Base-by-base conservation (phyloP, 306 rosid species). In the Cicer yamashitae region DNA sequence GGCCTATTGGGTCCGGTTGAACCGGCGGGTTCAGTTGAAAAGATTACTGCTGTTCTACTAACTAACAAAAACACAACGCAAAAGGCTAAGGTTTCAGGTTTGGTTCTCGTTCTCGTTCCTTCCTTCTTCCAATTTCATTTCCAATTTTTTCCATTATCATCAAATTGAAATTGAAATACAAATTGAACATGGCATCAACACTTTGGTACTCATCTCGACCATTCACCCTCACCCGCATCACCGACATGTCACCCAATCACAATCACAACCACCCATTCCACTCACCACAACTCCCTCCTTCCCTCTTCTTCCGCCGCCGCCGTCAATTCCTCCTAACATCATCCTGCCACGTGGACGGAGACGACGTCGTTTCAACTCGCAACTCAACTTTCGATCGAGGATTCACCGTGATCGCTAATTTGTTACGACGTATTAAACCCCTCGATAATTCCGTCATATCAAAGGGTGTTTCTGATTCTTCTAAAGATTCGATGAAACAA, bases 401-500 rank as follows among this genome's bases (percentile, higher is more conserved):
- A 0, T 90, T 96, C 76, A 76, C 90, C 17, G 99, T 96, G 1
- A 96, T 96, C 62, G 96, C 98, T 1, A 88, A 87, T 82, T 86
- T 96, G 96, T 89, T 96, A 1, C 85, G 86, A 67, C 91, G 92
- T 56, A 89, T 96, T 54, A 91, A 96, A 22, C 99, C 97, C 11
- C 84, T 96, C 48, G 98, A 96, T 71, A 84, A 83, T 34, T 84
- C 96, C 82, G 96, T 87, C 46, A 89, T 96, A 74, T 89, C 98
- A 50, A 85, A 90, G 70, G 99, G 97, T 15, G 93, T 92, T 7
- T 90, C 97, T 6, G 92, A 89, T 48, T 62, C 88, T 3, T 91
- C 99, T 7, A 87, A 78, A 83, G 96, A 92, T 69, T 92, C 98
- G 50, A 96, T 96, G 98, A 94, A 92, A 81, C 92, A 92, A 77